phyloP scores from a whole-genome alignment of 495 filamentous ascomycete species.

The Talaromyces trachyspermus region DNA sequence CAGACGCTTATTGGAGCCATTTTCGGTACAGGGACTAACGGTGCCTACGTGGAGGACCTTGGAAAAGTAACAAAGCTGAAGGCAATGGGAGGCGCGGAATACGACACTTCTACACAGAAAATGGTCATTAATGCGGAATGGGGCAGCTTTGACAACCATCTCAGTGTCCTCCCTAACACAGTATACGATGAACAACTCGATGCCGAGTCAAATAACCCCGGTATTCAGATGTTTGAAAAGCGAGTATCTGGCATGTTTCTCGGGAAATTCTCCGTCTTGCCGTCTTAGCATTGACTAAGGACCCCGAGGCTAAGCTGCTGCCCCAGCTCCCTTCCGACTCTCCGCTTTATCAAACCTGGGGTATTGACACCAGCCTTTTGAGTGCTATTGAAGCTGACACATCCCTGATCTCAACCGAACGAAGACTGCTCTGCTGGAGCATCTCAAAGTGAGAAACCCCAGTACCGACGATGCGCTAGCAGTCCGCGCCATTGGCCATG shows the following conservation, averaged over 20 bases:
- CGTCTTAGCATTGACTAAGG: constrained; percentile 57
- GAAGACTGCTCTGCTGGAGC: constrained; percentile 66
- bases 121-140: constrained; percentile 99
- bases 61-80: constrained; percentile 41
- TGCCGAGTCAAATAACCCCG: constrained; percentile 76
- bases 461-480: constrained; percentile 72
- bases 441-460: constrained; percentile 63
- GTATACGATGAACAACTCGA: constrained; percentile 76
- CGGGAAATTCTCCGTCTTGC: constrained; percentile 85
- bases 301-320: constrained; percentile 58
- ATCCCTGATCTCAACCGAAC: constrained; percentile 54
- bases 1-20: constrained; percentile 86
- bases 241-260: constrained; percentile 97
- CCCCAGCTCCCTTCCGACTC: constrained; percentile 58
- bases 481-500: constrained; percentile 69
- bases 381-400: constrained; percentile 73
- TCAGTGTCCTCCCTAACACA: constrained; percentile 80
- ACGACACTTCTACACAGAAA: constrained; percentile 70
- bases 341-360: constrained; percentile 73
- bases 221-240: constrained; percentile 99
- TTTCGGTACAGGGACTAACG: constrained; percentile 88
- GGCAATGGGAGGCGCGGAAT: constrained; percentile 26
- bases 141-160: constrained; percentile 94
- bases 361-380: constrained; percentile 79
- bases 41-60: constrained; percentile 68